phyloP scores from a whole-genome alignment of 2,329 filamentous ascomycete genomes.

The Trichophyton verrucosum region DNA sequence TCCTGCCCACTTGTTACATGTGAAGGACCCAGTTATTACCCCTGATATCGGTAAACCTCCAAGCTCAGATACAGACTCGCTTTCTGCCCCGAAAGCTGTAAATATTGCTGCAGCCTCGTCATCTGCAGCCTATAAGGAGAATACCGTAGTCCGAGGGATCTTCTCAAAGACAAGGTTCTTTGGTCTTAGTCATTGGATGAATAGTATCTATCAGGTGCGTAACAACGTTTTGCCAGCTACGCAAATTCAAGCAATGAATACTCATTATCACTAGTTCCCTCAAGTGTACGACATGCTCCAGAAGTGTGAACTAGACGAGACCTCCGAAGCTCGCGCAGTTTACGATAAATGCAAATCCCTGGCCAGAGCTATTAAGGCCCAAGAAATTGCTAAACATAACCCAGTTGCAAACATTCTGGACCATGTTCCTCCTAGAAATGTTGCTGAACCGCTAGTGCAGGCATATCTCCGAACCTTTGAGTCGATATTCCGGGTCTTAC shows the following conservation, averaged over 20 bases:
- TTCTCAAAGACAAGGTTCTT: slow-evolving; percentile 39
- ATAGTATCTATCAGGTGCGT: slow-evolving; percentile 18
- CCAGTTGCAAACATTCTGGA: slow-evolving; percentile 16
- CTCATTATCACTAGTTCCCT: background rate
- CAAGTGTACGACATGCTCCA: slow-evolving; percentile 13
- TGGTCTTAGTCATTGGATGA: slow-evolving; percentile 42
- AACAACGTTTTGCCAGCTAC: background rate
- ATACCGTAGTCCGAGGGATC: background rate
- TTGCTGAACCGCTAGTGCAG: slow-evolving; percentile 42
- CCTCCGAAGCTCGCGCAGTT: slow-evolving; percentile 22
- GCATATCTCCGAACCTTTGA: slow-evolving; percentile 47
- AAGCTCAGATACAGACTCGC: background rate
- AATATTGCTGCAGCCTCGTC: background rate
- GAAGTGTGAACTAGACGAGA: slow-evolving; percentile 20
- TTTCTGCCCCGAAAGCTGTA: background rate
- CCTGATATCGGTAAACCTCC: background rate
- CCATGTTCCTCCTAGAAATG: slow-evolving; percentile 33
- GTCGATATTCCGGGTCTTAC: slow-evolving; percentile 45
- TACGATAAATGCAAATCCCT: slow-evolving; percentile 41
- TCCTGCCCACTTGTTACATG: too few relatives aligned
- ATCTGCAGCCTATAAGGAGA: background rate
- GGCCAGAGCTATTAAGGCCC: slow-evolving; percentile 38
- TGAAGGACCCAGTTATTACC: background rate
- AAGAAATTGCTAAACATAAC: slow-evolving; percentile 20
- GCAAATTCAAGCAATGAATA: background rate